These are phyloP conservation scores for Venturia carpophila DNA, from an alignment of 2,329 filamentous ascomycete genomes.

Conservation along the genomic window DNA sequence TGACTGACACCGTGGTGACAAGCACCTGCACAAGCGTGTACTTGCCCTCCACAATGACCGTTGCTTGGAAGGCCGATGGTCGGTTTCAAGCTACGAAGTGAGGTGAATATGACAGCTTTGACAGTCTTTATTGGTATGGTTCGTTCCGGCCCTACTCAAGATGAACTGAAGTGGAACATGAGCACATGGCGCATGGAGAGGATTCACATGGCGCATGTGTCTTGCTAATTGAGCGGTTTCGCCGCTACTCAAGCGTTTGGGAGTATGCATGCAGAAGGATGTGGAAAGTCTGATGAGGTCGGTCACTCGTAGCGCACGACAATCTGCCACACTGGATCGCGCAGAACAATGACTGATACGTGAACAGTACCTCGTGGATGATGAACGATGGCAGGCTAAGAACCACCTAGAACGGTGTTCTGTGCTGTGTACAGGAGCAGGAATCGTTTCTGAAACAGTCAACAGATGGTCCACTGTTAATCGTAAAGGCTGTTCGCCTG, in stretches of 20 bases:
- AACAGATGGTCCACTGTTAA: not conserved
- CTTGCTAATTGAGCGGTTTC: not conserved
- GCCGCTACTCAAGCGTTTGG: not conserved
- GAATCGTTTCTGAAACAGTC: not conserved
- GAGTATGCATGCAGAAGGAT: not conserved
- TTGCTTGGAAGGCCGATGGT: not conserved
- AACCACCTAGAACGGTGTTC: not conserved
- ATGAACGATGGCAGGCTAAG: not conserved
- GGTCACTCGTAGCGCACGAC: not conserved
- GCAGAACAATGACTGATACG: not conserved
- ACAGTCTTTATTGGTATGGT: not conserved
- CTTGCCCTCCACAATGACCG: not conserved
- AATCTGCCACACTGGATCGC: not conserved
- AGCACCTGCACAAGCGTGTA: not conserved
- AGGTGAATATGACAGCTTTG: constrained; percentile 3
- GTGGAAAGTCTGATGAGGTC: not conserved
- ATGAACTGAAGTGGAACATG: not conserved
- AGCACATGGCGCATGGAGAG: not conserved
- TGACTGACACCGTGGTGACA: constrained; percentile 7
- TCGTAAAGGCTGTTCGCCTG: not conserved
- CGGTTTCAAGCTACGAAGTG: not conserved
- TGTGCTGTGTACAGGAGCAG: no score
- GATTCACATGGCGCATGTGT: not conserved
- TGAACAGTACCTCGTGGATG: not conserved
- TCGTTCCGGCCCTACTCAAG: not conserved